phyloP scores from a whole-genome alignment of 108 stramenopile species.

The Seminavis robusta region DNA sequence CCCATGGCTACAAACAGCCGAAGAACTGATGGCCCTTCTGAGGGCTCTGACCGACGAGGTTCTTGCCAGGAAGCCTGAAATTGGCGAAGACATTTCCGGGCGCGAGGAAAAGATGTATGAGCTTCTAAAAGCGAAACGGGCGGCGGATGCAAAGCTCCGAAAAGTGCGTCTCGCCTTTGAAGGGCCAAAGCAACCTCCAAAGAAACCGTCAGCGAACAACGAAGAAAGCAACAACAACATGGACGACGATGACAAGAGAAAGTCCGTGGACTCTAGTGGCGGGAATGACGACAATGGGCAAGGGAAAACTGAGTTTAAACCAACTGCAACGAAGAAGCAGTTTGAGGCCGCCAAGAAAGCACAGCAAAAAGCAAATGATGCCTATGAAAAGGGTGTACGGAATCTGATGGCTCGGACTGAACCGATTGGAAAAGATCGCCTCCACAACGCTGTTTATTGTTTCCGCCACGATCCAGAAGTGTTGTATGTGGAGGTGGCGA shows the following conservation, averaged over 20 bases:
- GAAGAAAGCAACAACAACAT: conserved; percentile 14
- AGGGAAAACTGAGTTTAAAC: conserved; percentile 31
- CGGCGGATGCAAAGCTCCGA: conserved; percentile 57
- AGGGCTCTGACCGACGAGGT: conserved; percentile 74
- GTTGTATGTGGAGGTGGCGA: conserved; percentile 53
- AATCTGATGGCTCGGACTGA: conserved; percentile 60
- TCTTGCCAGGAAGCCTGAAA: conserved; percentile 44
- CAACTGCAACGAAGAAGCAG: conserved; percentile 57
- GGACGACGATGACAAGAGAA: conserved; percentile 15
- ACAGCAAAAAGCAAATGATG: conserved; percentile 63
- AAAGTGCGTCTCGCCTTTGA: conserved; percentile 59
- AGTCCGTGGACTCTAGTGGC: too few species aligned
- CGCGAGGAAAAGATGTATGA: conserved; percentile 59
- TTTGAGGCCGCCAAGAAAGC: conserved; percentile 37
- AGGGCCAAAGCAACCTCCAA: conserved; percentile 52
- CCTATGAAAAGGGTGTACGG: conserved; percentile 66
- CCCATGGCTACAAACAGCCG: conserved; percentile 73
- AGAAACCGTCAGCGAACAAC: conserved; percentile 14
- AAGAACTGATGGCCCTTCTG: conserved; percentile 68
- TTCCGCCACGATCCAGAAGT: conserved; percentile 70
- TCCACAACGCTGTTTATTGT: conserved; percentile 67
- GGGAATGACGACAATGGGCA: conserved; percentile 15
- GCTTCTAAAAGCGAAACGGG: conserved; percentile 56
- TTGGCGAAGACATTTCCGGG: conserved; percentile 48
- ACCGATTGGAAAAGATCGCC: conserved; percentile 71